phyloP scores from a whole-genome alignment of 148 eudicot species.

The Fagopyrum esculentum region DNA sequence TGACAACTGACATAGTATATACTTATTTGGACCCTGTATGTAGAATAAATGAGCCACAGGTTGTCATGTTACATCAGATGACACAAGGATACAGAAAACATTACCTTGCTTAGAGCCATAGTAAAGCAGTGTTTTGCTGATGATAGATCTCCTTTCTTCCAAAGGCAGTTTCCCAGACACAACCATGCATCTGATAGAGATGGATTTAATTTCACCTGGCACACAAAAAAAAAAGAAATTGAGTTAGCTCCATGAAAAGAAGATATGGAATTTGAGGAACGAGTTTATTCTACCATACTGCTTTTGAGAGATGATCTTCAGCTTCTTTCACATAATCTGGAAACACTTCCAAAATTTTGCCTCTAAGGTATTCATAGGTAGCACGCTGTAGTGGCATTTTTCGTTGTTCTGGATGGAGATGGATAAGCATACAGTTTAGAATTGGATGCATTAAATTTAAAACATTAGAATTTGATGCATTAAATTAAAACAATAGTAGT shows the following conservation, averaged over 20 bases:
- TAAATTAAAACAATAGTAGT: neutral
- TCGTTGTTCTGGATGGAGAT: slow-evolving; percentile 54
- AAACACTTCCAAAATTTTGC: slow-evolving; percentile 77
- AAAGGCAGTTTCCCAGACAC: slow-evolving; percentile 80
- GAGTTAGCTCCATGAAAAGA: slow-evolving; percentile 5
- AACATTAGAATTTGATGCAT: neutral
- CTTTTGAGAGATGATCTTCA: slow-evolving; percentile 98
- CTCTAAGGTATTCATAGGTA: slow-evolving; percentile 73
- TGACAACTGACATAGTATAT: slow-evolving; percentile 75
- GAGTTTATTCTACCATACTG: slow-evolving; percentile 39
- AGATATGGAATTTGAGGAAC: neutral
- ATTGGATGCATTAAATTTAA: neutral
- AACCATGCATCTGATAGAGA: slow-evolving; percentile 90
- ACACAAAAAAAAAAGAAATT: neutral
- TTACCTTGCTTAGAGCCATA: slow-evolving; percentile 77
- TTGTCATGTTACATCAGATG: slow-evolving; percentile 1
- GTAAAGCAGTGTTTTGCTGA: slow-evolving; percentile 67
- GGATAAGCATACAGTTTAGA: neutral
- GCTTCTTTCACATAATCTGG: slow-evolving; percentile 84
- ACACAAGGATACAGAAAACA: slow-evolving; percentile 2
- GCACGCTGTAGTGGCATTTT: slow-evolving; percentile 67
- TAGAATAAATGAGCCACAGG: slow-evolving; percentile 12
- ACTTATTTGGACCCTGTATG: slow-evolving; percentile 75
- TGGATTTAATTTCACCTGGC: slow-evolving; percentile 89
- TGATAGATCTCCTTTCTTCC: slow-evolving; percentile 84